Evolutionary conservation across 2,329 filamentous ascomycete genomes (phyloP), one percentile per base, ranked within the genome.

Genomic region (Diaporthe longicolla): DNA sequence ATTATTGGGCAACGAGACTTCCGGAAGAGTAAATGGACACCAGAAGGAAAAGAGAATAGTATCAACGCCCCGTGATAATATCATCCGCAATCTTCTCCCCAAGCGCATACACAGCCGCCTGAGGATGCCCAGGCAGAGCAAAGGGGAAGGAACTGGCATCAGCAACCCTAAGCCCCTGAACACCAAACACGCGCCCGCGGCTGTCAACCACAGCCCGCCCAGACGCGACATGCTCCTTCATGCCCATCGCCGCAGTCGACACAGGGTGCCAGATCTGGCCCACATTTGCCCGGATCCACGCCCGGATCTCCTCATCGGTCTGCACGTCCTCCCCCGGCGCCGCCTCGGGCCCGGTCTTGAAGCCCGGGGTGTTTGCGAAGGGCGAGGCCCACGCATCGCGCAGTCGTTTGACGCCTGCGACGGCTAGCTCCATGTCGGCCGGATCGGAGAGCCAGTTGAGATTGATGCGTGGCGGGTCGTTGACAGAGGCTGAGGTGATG

Each of bases 71-170:
- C 1, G 21, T 29, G 3, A 66, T 35, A 4, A 72, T 45, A 26
- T 55, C 70, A 15, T 48, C 43, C 4, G 70, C 70, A 72, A 72
- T 66, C 45, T 66, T 66, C 78, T 89, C 88, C 4, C 81, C 87
- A 75, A 88, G 79, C 79, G 86, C 87, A 78, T 89, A 89, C 3
- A 89, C 86, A 0, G 84, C 84, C 73, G 86, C 86, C 77, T 89
- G 86, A 52, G 87, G 84, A 13, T 87, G 82, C 10, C 76, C 85
- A 83, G 79, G 86, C 81, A 71, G 84, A 82, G 80, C 85, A 83
- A 87, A 80, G 4, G 86, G 87, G 70, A 88, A 83, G 5, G 87
- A 77, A 10, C 83, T 85, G 0, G 87, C 86, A 77, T 89, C 87
- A 4, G 84, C 83, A 0, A 88, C 83, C 11, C 86, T 81, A n/a